A percentile compares a stretch with the other conserved stretches of the same genome.
Conservation (phyloP, 1,139 yeast species). For the Kurtzmaniella natalensis region DNA sequence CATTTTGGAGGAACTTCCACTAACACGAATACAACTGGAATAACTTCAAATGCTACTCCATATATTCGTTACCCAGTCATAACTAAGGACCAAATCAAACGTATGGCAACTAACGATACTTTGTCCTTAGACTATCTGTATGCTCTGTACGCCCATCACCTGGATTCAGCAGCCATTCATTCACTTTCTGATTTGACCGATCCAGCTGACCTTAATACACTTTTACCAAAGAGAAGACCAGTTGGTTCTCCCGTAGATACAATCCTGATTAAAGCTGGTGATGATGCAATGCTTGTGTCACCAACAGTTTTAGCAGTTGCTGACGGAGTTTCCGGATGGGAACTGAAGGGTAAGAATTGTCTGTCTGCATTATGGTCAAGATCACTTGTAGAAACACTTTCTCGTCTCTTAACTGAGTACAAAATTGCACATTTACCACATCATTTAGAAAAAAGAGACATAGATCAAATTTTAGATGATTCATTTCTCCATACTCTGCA, state of each 20-base stretch:
- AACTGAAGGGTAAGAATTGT: slow-evolving; percentile 38
- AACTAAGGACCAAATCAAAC: slow-evolving; percentile 37
- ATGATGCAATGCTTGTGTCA: slow-evolving; percentile 59
- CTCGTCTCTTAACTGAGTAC: slow-evolving; percentile 45
- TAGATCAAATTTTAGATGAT: slow-evolving; percentile 46
- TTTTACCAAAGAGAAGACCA: slow-evolving; percentile 49
- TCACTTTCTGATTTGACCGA: slow-evolving; percentile 51
- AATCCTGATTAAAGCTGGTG: slow-evolving; percentile 52
- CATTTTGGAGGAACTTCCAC: slow-evolving; percentile 6
- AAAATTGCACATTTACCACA: slow-evolving; percentile 42
- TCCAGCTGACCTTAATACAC: slow-evolving; percentile 41
- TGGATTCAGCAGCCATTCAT: slow-evolving; percentile 40
- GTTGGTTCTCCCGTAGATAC: slow-evolving; percentile 54
- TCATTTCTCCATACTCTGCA: slow-evolving; percentile 49
- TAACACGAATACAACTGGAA: slow-evolving; percentile 19
- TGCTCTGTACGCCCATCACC: slow-evolving; percentile 49
- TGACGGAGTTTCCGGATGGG: slow-evolving; percentile 64
- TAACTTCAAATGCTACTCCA: slow-evolving; percentile 17
- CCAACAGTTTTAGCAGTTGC: slow-evolving; percentile 55
- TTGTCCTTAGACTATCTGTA: slow-evolving; percentile 44
- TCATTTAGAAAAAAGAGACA: slow-evolving; percentile 38
- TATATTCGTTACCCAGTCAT: slow-evolving; percentile 41
- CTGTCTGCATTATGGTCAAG: slow-evolving; percentile 54
- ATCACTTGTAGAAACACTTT: slow-evolving; percentile 49
- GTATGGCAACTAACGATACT: slow-evolving; percentile 30